These are phyloP conservation scores for Vinca minor DNA, from an alignment of 257 asterid species.

Conservation along the genomic window DNA sequence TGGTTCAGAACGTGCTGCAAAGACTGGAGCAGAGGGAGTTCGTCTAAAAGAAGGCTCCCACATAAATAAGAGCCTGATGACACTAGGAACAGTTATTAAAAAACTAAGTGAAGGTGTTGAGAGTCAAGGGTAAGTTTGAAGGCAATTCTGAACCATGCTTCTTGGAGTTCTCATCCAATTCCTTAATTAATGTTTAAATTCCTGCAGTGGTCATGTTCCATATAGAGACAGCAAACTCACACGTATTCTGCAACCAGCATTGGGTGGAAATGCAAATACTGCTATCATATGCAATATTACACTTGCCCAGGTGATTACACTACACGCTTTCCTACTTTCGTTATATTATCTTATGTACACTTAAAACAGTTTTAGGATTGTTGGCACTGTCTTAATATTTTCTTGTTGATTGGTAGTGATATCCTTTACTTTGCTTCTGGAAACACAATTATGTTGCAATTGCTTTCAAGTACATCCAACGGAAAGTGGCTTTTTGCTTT, in stretches of 20 bases:
- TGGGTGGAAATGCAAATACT: conserved; percentile 97
- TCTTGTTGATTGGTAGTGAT: background rate
- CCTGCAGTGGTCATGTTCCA: conserved; percentile 93
- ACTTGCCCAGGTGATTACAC: conserved; percentile 76
- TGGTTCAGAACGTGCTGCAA: conserved; percentile 99
- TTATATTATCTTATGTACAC: background rate
- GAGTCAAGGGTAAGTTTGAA: conserved; percentile 81
- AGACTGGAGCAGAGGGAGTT: conserved; percentile 99
- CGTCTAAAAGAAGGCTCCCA: conserved; percentile 98
- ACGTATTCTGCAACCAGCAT: conserved; percentile 90
- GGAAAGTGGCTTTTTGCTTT: conserved; percentile 1
- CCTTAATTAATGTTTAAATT: conserved; percentile 19
- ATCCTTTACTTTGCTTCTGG: background rate
- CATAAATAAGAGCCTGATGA: conserved; percentile 92
- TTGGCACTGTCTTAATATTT: background rate
- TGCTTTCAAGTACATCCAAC: background rate
- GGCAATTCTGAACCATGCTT: conserved; percentile 10
- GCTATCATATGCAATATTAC: conserved; percentile 97
- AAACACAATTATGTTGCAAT: background rate
- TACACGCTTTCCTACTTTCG: background rate
- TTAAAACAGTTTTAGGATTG: background rate
- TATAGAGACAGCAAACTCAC: conserved; percentile 98
- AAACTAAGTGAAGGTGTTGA: conserved; percentile 97
- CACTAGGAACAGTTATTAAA: conserved; percentile 92
- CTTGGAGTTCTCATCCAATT: background rate